Percentiles rank a stretch among this genome's conserved stretches.
phyloP scores from a whole-genome alignment of 2,329 filamentous ascomycete species.

The Fusarium begoniae region DNA sequence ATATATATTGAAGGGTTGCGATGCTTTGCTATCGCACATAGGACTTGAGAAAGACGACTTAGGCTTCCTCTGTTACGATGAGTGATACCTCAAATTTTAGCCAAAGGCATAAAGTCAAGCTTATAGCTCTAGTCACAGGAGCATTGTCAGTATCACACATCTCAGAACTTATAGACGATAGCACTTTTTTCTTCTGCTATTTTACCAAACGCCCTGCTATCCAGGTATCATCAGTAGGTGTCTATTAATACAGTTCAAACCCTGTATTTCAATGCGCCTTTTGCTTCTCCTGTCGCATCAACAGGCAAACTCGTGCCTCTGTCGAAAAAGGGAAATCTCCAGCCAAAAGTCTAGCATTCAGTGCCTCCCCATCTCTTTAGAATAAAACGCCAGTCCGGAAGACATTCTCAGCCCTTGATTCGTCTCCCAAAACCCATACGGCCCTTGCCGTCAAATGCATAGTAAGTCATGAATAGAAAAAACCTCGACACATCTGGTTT shows the following conservation, averaged over 20 bases:
- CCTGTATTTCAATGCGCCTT: slow-evolving; percentile 22
- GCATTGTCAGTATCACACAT: background rate
- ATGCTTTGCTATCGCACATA: background rate
- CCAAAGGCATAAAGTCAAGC: background rate
- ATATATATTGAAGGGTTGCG: background rate
- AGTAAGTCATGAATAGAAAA: slow-evolving; percentile 25
- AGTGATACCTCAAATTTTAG: background rate
- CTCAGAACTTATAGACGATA: background rate
- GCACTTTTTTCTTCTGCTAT: slow-evolving; percentile 6
- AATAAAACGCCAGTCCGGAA: slow-evolving; percentile 47
- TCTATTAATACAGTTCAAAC: slow-evolving; percentile 32
- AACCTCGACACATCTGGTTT: slow-evolving; percentile 20
- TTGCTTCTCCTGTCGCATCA: background rate
- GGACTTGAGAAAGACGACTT: background rate
- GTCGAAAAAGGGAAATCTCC: background rate
- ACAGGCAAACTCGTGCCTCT: background rate
- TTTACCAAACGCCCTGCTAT: slow-evolving; percentile 25
- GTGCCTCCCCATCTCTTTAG: slow-evolving; percentile 9
- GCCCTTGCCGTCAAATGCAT: slow-evolving; percentile 40
- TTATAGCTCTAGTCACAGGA: background rate
- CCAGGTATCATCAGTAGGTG: slow-evolving; percentile 32
- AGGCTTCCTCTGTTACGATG: background rate
- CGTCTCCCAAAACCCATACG: slow-evolving; percentile 49
- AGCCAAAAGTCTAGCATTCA: slow-evolving; percentile 7
- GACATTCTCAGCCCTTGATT: slow-evolving; percentile 67